Conservation (phyloP, 208 protist genomes). For the Trichomonas tenax region DNA sequence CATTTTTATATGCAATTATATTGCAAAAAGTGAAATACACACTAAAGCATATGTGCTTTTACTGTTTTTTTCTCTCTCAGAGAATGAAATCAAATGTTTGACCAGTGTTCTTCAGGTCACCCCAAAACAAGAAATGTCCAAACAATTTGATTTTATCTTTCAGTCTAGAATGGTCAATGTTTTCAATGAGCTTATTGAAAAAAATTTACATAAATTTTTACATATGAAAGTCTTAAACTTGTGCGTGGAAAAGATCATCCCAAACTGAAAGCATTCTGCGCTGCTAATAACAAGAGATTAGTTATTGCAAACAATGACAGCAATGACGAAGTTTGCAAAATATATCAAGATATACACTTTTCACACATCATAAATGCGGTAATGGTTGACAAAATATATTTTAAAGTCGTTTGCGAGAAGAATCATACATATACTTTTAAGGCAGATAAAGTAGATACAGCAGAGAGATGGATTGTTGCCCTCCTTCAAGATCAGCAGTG, state of each 20-base stretch:
- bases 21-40: no score
- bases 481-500: neutral
- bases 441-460: neutral
- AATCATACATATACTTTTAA: neutral
- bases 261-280: neutral
- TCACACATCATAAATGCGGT: neutral
- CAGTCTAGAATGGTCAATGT: neutral
- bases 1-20: no score
- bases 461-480: conserved; percentile 1
- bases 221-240: neutral
- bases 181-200: neutral
- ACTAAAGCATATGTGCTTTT: no score
- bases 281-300: neutral
- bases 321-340: neutral
- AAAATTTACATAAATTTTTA: neutral
- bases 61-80: no score
- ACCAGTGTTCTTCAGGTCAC: no score
- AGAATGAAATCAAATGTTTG: no score
- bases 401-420: neutral
- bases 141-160: neutral
- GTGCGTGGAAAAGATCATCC: neutral
- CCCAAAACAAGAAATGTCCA: no score
- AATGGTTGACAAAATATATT: neutral
- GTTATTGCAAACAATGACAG: neutral
- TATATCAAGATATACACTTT: neutral